phyloP scores from a whole-genome alignment of 2,329 filamentous ascomycete genomes.

The Coniella vitis region DNA sequence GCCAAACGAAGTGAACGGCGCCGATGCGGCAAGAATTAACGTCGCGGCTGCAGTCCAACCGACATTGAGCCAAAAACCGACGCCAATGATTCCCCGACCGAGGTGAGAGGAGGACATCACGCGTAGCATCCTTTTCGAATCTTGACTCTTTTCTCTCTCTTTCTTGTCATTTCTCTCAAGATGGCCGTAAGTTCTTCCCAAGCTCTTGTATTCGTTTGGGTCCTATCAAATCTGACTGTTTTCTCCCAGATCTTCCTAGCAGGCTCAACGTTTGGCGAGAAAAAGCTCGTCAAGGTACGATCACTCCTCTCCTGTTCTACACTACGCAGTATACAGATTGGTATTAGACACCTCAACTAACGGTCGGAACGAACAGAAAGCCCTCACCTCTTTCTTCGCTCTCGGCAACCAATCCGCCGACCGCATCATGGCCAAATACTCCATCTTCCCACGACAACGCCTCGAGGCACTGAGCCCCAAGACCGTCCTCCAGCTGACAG shows the following conservation, averaged over 20 bases:
- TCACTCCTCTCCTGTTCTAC: constrained; percentile 8
- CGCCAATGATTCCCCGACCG: constrained; percentile 2
- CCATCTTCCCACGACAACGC: constrained; percentile 77
- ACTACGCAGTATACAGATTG: no score
- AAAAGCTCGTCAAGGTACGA: constrained; percentile 72
- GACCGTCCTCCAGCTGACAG: constrained; percentile 74
- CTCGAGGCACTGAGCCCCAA: constrained; percentile 68
- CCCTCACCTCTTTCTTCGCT: constrained; percentile 79
- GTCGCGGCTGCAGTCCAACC: not conserved
- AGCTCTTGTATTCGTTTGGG: not conserved
- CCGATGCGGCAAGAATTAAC: constrained; percentile 4
- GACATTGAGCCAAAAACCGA: not conserved
- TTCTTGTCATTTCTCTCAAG: not conserved
- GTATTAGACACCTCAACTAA: not conserved
- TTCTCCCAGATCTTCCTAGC: constrained; percentile 68
- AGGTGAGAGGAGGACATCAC: constrained; percentile 6
- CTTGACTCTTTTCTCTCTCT: no score
- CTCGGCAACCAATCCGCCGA: constrained; percentile 64
- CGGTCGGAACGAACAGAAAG: constrained; percentile 42
- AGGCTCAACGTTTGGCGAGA: constrained; percentile 78
- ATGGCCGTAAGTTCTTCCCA: constrained; percentile 1
- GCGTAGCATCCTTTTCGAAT: not conserved
- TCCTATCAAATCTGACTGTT: not conserved
- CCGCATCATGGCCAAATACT: constrained; percentile 79
- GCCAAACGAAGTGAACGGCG: not conserved